Evolutionary conservation across 495 filamentous ascomycete genomes (phyloP), one percentile per base, ranked within the genome.

Genomic region (Hypoxylon intermedium): DNA sequence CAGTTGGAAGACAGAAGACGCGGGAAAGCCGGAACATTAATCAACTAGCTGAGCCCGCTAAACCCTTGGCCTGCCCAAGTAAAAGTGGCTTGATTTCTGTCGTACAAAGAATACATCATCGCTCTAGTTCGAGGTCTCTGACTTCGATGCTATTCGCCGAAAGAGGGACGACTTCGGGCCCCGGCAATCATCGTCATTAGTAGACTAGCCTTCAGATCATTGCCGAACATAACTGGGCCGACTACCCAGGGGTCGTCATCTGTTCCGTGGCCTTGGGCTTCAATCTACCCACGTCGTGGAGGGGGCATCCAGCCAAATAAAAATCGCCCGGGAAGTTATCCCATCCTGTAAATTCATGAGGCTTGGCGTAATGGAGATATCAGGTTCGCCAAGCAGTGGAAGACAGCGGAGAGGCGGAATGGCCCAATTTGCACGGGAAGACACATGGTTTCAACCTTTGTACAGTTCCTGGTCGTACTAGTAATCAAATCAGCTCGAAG

Each of bases 401-500:
- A 44, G 51, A 19, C 51, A 28, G 61, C 61, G 61, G 61, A 60
- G 55, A 48, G 50, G 61, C 61, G 55, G 62, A 56, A 53, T 40
- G 40, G 50, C 51, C 47, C 13, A 4, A 59, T 47, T 56, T 34
- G 34, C 40, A 54, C 40, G 41, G 45, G 44, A n/a, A 40, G 26
- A 51, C 33, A 19, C 5, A 41, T 21, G 30, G 24, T 36, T 30
- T 44, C 44, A 47, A 43, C 47, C 18, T 2, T 41, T 36, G 23
- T 53, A 53, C n/a, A 41, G 38, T 46, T 37, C 33, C 40, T 47
- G 49, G 62, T 41, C 42, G 47, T 60, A 45, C 61, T 65, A 65
- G 62, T 65, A 65, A 65, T 65, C 62, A 57, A 21, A 41, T 24
- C 56, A 49, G 52, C 62, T 65, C 51, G 56, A 65, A 65, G 36